A percentile compares a stretch with the other conserved stretches of the same genome.
These are phyloP conservation scores for Solanum hybrid DNA, from an alignment of 305 asterid genomes.

Conservation along the genomic window DNA sequence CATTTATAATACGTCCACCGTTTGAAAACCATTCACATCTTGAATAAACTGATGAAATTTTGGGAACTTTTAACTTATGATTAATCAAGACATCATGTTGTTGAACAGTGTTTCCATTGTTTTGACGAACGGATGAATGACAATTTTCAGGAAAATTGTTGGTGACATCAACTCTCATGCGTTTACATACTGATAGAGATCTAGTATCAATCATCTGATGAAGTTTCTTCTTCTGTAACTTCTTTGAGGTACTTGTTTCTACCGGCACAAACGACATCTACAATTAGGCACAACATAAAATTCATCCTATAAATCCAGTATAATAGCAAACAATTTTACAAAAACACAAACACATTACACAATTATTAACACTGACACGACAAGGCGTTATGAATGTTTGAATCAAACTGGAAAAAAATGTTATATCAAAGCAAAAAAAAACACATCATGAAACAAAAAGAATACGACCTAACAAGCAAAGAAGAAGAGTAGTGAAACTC, in stretches of 20 bases:
- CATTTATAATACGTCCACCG: background rate
- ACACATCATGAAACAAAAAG: background rate
- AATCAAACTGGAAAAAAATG: background rate
- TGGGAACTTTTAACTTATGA: background rate
- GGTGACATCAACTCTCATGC: background rate
- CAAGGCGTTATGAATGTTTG: background rate
- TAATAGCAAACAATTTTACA: background rate
- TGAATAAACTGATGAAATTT: background rate
- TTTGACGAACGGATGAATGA: background rate
- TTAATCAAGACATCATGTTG: background rate
- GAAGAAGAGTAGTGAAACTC: background rate
- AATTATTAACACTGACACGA: background rate
- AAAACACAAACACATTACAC: background rate
- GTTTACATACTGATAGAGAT: background rate
- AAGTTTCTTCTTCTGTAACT: background rate
- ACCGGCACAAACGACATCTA: conserved; percentile 2
- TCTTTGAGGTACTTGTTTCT: conserved; percentile 5
- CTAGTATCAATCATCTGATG: background rate
- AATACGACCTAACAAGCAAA: background rate
- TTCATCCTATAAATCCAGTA: background rate
- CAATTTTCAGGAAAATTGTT: background rate
- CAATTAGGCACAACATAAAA: background rate
- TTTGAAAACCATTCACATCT: background rate
- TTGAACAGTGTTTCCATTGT: background rate
- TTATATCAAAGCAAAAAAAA: background rate